Base-by-base conservation (phyloP, 2,329 filamentous ascomycete genomes). In the Dactylellina haptotyla region DNA sequence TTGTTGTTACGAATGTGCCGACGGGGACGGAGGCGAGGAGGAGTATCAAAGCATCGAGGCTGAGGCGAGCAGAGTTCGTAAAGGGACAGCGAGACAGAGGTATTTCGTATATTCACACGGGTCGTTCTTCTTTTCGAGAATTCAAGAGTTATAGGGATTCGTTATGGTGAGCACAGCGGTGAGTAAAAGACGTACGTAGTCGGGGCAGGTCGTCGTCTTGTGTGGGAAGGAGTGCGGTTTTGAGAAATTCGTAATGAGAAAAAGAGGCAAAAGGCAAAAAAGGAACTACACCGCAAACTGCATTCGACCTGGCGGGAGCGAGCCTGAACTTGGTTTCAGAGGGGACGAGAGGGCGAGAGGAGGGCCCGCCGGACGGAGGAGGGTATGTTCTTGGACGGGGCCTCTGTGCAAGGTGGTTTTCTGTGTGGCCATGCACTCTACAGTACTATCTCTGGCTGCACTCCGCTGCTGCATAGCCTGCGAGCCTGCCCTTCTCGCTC, bases 191-290 rank as follows among this genome's bases (percentile, higher is more conserved):
- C 20, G 12, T 3, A 39, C 30, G 51, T n/a, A n/a, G n/a, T n/a
- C n/a, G n/a, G n/a, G n/a, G n/a, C n/a, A n/a, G n/a, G n/a, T n/a
- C n/a, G n/a, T n/a, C n/a, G n/a, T n/a, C n/a, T n/a, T n/a, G n/a
- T n/a, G n/a, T 18, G 16, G 14, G 16, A 34, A 37, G 28, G 34
- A 45, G 45, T 23, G 48, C 32, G 30, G 54, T 53, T 61, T 46
- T 58, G 65, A 57, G 64, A 67, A 41, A 54, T 54, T 61, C 48
- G 65, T 65, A 56, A 65, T 34, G 30, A 34, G 41, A 43, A 16
- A 37, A 50, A 26, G 48, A 54, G 34, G 61, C 41, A 37, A 48
- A 62, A 23, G 43, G 26, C 10, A 20, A 43, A 37, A 48, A 32
- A n/a, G 14, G 14, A 41, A 41, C 18, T 41, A 12, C 14, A 41